phyloP scores from a whole-genome alignment of 1,284 basidiomycete genomes.

The Puccinia polysora region DNA sequence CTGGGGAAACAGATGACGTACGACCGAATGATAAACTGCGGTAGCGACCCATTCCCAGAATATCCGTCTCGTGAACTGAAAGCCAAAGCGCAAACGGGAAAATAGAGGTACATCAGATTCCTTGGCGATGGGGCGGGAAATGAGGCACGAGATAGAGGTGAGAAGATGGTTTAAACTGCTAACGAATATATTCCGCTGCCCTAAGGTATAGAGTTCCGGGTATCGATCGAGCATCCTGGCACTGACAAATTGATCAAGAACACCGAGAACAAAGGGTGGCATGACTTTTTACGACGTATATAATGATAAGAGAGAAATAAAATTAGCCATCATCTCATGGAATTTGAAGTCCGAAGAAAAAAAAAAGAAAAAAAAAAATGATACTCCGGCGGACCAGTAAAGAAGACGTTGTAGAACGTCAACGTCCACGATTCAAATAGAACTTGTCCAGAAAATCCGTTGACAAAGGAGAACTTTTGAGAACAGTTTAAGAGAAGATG shows the following conservation, averaged over 20 bases:
- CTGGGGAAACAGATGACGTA: conserved; percentile 56
- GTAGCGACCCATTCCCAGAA: conserved; percentile 97
- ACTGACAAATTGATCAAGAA: conserved; percentile 90
- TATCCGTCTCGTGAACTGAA: conserved; percentile 69
- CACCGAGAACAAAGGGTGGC: conserved; percentile 92
- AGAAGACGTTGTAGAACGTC: conserved; percentile 57
- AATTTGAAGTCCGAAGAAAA: background rate
- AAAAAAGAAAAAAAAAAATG: background rate
- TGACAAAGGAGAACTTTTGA: conserved; percentile 82
- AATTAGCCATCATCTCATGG: background rate
- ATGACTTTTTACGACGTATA: conserved; percentile 63
- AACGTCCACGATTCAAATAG: conserved; percentile 98
- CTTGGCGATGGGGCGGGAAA: background rate
- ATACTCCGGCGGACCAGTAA: conserved; percentile 46
- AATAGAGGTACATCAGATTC: background rate
- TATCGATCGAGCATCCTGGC: conserved; percentile 94
- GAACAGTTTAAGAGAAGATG: background rate
- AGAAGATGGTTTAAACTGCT: conserved; percentile 15
- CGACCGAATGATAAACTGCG: conserved; percentile 86
- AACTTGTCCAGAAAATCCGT: conserved; percentile 97
- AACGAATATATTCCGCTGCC: conserved; percentile 78
- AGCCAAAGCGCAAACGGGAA: background rate
- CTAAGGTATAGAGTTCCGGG: conserved; percentile 89
- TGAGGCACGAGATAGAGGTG: conserved; percentile 48
- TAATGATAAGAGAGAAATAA: background rate